Conservation (phyloP, 2,329 filamentous ascomycete species). For the Epicoccum nigrum region DNA sequence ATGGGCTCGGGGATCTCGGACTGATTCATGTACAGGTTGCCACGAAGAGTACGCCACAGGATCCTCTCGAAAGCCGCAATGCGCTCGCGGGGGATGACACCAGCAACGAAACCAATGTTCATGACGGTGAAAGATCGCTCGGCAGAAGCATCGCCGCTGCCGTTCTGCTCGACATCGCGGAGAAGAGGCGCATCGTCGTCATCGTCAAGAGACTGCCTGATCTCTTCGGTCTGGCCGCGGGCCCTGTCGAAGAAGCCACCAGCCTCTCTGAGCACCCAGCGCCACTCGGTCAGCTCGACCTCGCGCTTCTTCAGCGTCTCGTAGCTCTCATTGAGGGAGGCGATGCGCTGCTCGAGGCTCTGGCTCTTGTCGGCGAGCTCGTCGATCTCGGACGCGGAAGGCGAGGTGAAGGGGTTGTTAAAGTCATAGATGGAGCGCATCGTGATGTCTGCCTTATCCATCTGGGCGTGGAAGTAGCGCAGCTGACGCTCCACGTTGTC, state of each 20-base stretch:
- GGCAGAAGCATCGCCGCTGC: constrained; percentile 67
- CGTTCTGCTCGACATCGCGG: constrained; percentile 87
- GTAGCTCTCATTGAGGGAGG: constrained; percentile 95
- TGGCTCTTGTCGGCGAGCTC: constrained; percentile 92
- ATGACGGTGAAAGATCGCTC: constrained; percentile 93
- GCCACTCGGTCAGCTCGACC: constrained; percentile 96
- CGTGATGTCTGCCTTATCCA: constrained; percentile 87
- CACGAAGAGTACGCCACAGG: constrained; percentile 93
- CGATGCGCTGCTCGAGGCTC: constrained; percentile 87
- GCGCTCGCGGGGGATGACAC: constrained; percentile 90
- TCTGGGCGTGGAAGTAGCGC: constrained; percentile 92
- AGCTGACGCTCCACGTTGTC: constrained; percentile 99
- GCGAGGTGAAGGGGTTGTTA: constrained; percentile 81
- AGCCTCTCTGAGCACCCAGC: constrained; percentile 95
- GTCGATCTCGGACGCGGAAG: constrained; percentile 93
- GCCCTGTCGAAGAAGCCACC: constrained; percentile 97
- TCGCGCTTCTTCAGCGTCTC: constrained; percentile 98
- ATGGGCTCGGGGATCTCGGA: constrained; percentile 95
- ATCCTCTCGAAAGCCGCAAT: constrained; percentile 97
- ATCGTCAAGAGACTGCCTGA: constrained; percentile 80
- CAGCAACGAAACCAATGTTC: constrained; percentile 98
- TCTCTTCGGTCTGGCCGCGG: constrained; percentile 95
- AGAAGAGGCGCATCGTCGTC: constrained; percentile 93
- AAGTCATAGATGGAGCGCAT: constrained; percentile 93
- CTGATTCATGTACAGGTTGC: constrained; percentile 99